phyloP scores from a whole-genome alignment of 352 stramenopile genomes.

The Plasmopara muralis region DNA sequence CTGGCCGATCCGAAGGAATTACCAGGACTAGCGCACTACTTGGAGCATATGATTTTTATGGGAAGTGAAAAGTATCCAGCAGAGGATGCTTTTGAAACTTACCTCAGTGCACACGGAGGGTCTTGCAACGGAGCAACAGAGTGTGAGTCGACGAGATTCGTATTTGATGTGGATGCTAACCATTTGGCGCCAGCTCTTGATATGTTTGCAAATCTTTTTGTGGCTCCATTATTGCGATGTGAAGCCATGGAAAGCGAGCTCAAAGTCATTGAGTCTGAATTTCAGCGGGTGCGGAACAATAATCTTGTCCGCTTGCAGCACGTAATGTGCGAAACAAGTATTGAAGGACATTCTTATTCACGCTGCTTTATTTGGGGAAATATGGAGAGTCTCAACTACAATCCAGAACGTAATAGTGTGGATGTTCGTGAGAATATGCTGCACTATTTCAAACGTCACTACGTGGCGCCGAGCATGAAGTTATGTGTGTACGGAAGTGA shows the following conservation, averaged over 20 bases:
- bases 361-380: conserved; percentile 81
- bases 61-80: conserved; percentile 86
- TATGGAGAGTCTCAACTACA: conserved; percentile 36
- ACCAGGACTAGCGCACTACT: conserved; percentile 70
- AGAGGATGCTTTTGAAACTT: conserved; percentile 89
- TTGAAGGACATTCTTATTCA: conserved; percentile 45
- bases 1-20: conserved; percentile 50
- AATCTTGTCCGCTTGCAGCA: conserved; percentile 61
- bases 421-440: conserved; percentile 50
- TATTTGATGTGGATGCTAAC: conserved; percentile 76
- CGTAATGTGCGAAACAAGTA: conserved; percentile 56
- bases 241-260: conserved; percentile 78
- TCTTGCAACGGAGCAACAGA: conserved; percentile 90
- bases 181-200: conserved; percentile 60
- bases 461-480: conserved; percentile 62
- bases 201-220: conserved; percentile 92
- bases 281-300: conserved; percentile 56
- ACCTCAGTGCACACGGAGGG: conserved; percentile 80
- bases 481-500: conserved; percentile 64
- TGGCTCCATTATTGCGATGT: conserved; percentile 68
- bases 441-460: conserved; percentile 49
- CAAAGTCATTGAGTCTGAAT: conserved; percentile 80
- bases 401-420: conserved; percentile 29
- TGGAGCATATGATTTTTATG: conserved; percentile 94
- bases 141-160: conserved; percentile 85